Evolutionary conservation across 2,329 filamentous ascomycete genomes (phyloP), one percentile per base, ranked within the genome.

Genomic region (Phialemoniopsis sp.): DNA sequence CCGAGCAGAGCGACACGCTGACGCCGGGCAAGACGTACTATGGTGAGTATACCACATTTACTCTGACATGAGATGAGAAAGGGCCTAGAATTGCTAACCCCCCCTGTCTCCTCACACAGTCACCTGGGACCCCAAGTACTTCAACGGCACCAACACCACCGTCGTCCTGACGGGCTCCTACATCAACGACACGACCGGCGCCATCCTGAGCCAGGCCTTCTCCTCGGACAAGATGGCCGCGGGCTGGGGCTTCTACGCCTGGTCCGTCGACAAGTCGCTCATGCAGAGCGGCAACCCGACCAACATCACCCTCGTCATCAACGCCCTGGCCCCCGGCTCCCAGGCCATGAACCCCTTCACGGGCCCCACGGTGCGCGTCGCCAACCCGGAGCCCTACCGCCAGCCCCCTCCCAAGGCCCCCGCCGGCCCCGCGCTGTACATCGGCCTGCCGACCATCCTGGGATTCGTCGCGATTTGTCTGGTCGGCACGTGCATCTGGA

Each of bases 401-500:
- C 57, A 60, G 46, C 46, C 56, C 43, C 52, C 46, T 13, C 42
- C 52, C n/a, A 53, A 59, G 29, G 26, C 56, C 6, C 62, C 66
- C 13, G 51, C 54, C 19, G 58, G 66, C 36, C 47, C 61, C 9
- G 70, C 67, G 19, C 59, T 80, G 33, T 64, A 66, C 52, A 74
- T 81, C 47, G 76, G 68, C 13, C 62, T 80, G 6, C 76, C 76
- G 14, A 57, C 63, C 39, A 59, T 73, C 15, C 56, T 76, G n/a
- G 69, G 67, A 36, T 62, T 69, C 50, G 57, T 76, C 39, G 35
- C 62, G 32, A 43, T 78, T 36, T 60, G 73, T 46, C 43, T 78
- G 49, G 32, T 81, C 60, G 65, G 82, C 58, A 54, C 80, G 58
- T 67, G 72, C 62, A 39, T 82, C 65, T 78, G 68, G 66, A 76